Evolutionary conservation across 441 rosid genomes (phyloP).

Genomic region (Melastoma candidum): DNA sequence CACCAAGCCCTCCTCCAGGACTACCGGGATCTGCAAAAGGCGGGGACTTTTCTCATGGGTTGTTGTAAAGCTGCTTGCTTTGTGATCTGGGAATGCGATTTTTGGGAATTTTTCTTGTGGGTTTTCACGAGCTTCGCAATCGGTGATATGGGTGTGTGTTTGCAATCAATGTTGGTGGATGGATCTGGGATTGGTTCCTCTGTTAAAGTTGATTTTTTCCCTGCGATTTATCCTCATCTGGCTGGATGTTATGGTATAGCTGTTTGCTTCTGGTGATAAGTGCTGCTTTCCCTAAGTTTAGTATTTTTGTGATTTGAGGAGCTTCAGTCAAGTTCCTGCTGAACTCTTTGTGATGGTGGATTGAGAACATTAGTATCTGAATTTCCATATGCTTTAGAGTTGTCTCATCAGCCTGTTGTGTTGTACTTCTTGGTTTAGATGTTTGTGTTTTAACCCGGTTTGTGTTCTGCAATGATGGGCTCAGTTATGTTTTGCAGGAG

Average conservation of each 20-base stretch:
- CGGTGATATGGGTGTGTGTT: slow-evolving; percentile 1
- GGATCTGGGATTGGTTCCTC: neutral
- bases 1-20: slow-evolving; percentile 59
- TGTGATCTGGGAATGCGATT: neutral
- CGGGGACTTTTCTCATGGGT: slow-evolving; percentile 18
- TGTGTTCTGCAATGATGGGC: no score
- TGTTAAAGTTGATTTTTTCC: neutral
- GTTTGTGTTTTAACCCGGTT: no score
- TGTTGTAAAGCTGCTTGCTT: slow-evolving; percentile 26
- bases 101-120: neutral
- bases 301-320: no score
- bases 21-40: slow-evolving; percentile 53
- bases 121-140: neutral
- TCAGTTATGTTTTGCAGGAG: slow-evolving; percentile 39
- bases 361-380: neutral
- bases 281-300: no score
- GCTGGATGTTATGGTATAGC: no score
- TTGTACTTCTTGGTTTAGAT: no score
- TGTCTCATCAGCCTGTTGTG: neutral
- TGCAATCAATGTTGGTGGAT: neutral
- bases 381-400: neutral
- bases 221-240: no score
- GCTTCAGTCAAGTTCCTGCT: no score
- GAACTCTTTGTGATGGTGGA: no score
- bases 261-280: no score